Base-by-base conservation (phyloP, 1,139 yeast genomes). In the Arxiozyma slooffiae region DNA sequence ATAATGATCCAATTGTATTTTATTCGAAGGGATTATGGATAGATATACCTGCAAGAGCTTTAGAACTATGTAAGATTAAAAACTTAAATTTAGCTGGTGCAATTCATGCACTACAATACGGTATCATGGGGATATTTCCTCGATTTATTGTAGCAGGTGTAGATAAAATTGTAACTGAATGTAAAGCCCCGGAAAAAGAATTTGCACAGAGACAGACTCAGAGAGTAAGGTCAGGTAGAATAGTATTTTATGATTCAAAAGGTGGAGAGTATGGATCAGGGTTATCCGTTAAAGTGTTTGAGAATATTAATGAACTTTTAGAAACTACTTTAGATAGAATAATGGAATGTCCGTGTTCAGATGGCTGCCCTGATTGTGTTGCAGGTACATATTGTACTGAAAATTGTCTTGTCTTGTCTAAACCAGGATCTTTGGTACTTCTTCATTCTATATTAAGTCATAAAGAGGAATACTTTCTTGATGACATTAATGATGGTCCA, bases 31-130 rank as follows among this genome's bases (percentile, higher is more conserved):
- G 98, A 0, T 74, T 90, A 46, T 94, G 97, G 98, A 76, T 92
- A 18, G 96, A 92, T 64, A 75, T 92, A 0, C 95, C 97, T 0
- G 62, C 67, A 3, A 60, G 61, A 14, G 84, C 88, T 0, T 63
- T 90, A n/a, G 79, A 79, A 2, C 55, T 81, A 1, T 72, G 90
- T 26, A 70, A 72, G 4, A 67, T 65, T 1, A 86, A 88, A 57
- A 61, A 71, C 2, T 69, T 92, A 43, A 84, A 80, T 42, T 70
- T 82, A 1, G 92, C 97, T 0, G 98, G 88, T 2, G 95, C 94
- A 0, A 87, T 92, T n/a, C 99, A 94, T 69, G 97, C 95, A 6
- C 95, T 96, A 0, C 94, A 89, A 58, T 98, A 92, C 70, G 88
- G 88, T 0, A 71, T 90, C 1, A 82, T 88, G 77, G 84, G 85